Base-by-base conservation (phyloP, 1,284 basidiomycete species). In the Kalmanozyma brasiliensis region DNA sequence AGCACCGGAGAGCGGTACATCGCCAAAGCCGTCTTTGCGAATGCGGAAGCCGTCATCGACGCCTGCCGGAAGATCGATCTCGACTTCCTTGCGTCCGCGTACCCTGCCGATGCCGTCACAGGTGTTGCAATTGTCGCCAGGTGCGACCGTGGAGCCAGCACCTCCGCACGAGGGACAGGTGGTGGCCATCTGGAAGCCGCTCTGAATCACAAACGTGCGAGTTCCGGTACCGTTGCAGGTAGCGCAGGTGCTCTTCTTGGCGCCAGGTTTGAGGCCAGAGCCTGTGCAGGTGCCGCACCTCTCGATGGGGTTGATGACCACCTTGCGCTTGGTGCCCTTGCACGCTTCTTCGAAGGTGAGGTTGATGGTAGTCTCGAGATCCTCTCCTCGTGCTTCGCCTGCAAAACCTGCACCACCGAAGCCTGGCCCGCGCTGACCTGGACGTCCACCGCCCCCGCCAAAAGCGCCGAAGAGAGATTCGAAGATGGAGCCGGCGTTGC, bases 41-140 rank as follows among this genome's bases (percentile, higher is more conserved):
- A 99, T 88, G 55, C 89, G 88, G 91, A 95, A 96, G 24, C 96
- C 96, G 82, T 98, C 94, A 83, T 99, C 96, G 49, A 98, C 91
- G 55, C 94, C 93, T 89, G 76, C 56, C 61, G 71, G 77, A 57
- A 99, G 89, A 66, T 92, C 88, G 51, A 98, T 89, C 48, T 91
- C 87, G 22, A 96, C 88, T 14, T 88, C 85, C 81, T 91, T 91
- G 77, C 88, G 88, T 75, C 87, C 86, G 81, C 91, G 89, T 38
- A 98, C 89, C 76, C 93, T 90, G 19, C 96, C 96, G 26, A 93
- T 86, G 30, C 96, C 96, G 33, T 86, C 88, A 83, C 96, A 99
- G 43, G 86, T 85, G 24, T 86, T 86, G 83, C 96, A 99, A 66
- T 90, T 87, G 66, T 90, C 88, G 29, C 87, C 89, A 14, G 88